Conservation (phyloP, 2,329 filamentous ascomycete genomes). For the Pseudocercospora fuligena region DNA sequence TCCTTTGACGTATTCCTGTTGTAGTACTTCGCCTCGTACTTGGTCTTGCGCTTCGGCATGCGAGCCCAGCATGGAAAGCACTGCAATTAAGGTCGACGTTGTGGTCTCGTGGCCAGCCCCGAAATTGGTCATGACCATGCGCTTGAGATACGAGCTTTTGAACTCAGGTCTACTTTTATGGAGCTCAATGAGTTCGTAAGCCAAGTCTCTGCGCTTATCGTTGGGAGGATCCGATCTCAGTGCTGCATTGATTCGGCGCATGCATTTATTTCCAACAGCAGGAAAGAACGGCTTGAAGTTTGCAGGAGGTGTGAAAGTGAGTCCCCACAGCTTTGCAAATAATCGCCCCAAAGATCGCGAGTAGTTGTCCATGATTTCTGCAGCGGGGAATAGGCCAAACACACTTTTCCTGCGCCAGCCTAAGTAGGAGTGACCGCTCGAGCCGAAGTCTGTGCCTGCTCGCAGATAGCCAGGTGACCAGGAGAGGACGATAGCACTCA, state of each 20-base stretch:
- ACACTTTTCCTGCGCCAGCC: slow-evolving; percentile 28
- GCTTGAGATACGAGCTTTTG: slow-evolving; percentile 23
- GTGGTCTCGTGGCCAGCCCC: slow-evolving; percentile 29
- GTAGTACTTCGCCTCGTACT: slow-evolving; percentile 8
- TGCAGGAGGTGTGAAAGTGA: slow-evolving; percentile 21
- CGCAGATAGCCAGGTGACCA: slow-evolving; percentile 27
- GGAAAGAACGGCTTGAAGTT: slow-evolving; percentile 27
- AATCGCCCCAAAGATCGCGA: slow-evolving; percentile 19
- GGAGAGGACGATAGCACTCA: slow-evolving; percentile 23
- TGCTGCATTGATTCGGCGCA: slow-evolving; percentile 22
- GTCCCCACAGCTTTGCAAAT: slow-evolving; percentile 21
- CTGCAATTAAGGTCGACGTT: slow-evolving; percentile 22
- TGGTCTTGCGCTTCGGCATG: slow-evolving; percentile 2
- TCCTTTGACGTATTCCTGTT: background rate
- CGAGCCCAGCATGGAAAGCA: slow-evolving; percentile 21
- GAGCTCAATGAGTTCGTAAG: slow-evolving; percentile 23
- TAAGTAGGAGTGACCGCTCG: slow-evolving; percentile 23
- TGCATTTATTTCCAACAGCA: slow-evolving; percentile 21
- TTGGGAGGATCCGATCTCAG: slow-evolving; percentile 15
- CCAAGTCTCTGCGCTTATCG: slow-evolving; percentile 20
- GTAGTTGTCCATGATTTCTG: slow-evolving; percentile 26
- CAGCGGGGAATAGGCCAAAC: slow-evolving; percentile 26
- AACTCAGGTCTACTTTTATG: slow-evolving; percentile 28
- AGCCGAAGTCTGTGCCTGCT: slow-evolving; percentile 24
- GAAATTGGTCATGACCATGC: slow-evolving; percentile 30